A percentile compares a stretch with the other conserved stretches of the same genome.
These are phyloP conservation scores for Cardamine occulta DNA, from an alignment of 345 rosid species.

Conservation along the genomic window DNA sequence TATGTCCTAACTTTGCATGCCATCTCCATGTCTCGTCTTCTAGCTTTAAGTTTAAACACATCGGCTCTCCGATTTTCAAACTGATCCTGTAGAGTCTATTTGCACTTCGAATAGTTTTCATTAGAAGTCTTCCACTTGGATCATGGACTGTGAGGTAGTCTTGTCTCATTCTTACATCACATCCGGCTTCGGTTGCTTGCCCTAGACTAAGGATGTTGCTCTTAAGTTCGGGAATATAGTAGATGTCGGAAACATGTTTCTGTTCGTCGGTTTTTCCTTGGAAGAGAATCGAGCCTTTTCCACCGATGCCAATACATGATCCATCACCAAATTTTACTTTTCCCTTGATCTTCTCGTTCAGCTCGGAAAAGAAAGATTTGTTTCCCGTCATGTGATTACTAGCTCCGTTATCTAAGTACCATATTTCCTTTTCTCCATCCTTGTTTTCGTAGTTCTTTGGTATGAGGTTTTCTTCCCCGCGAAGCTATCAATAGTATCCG, in stretches of 20 bases:
- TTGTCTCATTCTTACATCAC: too few species aligned
- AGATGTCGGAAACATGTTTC: too few species aligned
- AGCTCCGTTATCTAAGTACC: background rate
- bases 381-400: background rate
- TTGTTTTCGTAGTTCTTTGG: background rate
- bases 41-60: background rate
- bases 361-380: background rate
- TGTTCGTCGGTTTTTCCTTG: too few species aligned
- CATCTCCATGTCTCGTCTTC: background rate
- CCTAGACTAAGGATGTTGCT: too few species aligned
- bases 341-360: background rate
- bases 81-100: too few species aligned
- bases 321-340: background rate
- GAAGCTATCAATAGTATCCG: too few species aligned
- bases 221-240: too few species aligned
- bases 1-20: background rate
- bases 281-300: background rate
- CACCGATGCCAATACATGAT: background rate
- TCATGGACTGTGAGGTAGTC: too few species aligned
- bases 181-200: too few species aligned
- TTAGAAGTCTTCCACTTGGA: too few species aligned
- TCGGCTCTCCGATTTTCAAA: too few species aligned
- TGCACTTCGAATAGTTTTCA: background rate
- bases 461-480: background rate
- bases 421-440: background rate